phyloP scores from a whole-genome alignment of 2,329 filamentous ascomycete species.

The Domatiomyces catenatus region DNA sequence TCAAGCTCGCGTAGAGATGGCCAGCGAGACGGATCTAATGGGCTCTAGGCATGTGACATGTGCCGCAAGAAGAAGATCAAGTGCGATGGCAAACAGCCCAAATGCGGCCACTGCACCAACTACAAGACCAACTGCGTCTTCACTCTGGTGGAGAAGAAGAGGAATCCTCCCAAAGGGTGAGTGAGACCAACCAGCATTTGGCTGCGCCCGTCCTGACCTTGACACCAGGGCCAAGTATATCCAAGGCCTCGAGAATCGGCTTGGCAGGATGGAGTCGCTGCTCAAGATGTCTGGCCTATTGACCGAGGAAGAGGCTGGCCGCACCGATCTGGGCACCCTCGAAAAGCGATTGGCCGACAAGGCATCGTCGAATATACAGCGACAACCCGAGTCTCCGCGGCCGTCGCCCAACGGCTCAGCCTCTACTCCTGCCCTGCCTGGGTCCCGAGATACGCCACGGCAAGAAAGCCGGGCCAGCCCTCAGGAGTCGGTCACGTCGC shows the following conservation, averaged over 20 bases:
- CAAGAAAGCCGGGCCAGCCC: constrained; percentile 18
- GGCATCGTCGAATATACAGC: constrained; percentile 17
- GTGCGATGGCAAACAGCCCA: constrained; percentile 88
- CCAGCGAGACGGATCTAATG: constrained; percentile 3
- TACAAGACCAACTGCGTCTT: constrained; percentile 98
- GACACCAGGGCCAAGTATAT: constrained; percentile 76
- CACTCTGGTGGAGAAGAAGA: constrained; percentile 97
- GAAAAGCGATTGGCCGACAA: constrained; percentile 57
- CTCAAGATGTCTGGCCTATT: constrained; percentile 74
- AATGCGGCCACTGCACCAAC: constrained; percentile 90
- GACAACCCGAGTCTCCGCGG: constrained; percentile 10
- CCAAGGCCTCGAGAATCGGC: constrained; percentile 82
- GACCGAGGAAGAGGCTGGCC: constrained; percentile 68
- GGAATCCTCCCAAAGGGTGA: constrained; percentile 90
- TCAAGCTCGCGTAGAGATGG: constrained; percentile 1
- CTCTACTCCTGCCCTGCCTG: constrained; percentile 1
- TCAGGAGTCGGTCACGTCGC: constrained; percentile 18
- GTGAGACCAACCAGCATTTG: constrained; percentile 17
- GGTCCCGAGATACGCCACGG: constrained; percentile 5
- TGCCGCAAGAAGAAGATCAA: constrained; percentile 90
- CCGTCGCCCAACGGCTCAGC: constrained; percentile 5
- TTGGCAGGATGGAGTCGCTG: constrained; percentile 91
- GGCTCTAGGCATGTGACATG: constrained; percentile 60
- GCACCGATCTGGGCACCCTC: constrained; percentile 72
- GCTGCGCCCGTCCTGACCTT: not conserved